A percentile compares a stretch with the other conserved stretches of the same genome.
phyloP scores from a whole-genome alignment of 2,329 filamentous ascomycete species.

The Venturia oleaginea region DNA sequence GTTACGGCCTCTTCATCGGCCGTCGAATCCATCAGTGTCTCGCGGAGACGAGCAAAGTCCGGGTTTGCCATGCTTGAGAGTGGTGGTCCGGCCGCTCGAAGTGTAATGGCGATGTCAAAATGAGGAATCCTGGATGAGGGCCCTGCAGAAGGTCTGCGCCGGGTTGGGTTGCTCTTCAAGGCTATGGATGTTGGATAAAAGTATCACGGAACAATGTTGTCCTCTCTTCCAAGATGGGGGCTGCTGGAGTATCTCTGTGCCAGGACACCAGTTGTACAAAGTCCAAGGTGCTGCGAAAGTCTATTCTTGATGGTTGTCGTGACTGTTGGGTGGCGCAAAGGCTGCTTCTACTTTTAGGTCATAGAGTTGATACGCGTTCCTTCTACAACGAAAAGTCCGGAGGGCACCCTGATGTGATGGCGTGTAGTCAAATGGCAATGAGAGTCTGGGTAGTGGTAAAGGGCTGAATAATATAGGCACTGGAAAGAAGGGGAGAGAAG shows the following conservation, averaged over 20 bases:
- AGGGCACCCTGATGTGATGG: background rate
- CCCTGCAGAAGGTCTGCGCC: background rate
- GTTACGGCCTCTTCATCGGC: constrained; percentile 95
- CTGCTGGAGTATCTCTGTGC: background rate
- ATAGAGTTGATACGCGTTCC: background rate
- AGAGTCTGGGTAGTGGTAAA: background rate
- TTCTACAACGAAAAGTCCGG: background rate
- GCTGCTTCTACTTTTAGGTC: background rate
- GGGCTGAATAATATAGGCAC: background rate
- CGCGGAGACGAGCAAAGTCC: constrained; percentile 60
- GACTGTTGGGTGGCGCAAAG: background rate
- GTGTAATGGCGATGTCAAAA: background rate
- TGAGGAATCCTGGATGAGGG: background rate
- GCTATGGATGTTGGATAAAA: background rate
- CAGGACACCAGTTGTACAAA: background rate
- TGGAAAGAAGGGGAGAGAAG: background rate
- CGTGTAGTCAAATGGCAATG: background rate
- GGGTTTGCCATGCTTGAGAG: background rate
- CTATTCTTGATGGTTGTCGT: background rate
- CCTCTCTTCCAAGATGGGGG: background rate
- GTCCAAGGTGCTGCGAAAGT: background rate
- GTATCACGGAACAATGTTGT: background rate
- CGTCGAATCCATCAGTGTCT: constrained; percentile 75
- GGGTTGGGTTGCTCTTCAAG: background rate
- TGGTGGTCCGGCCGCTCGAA: background rate